Evolutionary conservation across 805 yeast species (phyloP).

Genomic region (Osmozyma mogii): DNA sequence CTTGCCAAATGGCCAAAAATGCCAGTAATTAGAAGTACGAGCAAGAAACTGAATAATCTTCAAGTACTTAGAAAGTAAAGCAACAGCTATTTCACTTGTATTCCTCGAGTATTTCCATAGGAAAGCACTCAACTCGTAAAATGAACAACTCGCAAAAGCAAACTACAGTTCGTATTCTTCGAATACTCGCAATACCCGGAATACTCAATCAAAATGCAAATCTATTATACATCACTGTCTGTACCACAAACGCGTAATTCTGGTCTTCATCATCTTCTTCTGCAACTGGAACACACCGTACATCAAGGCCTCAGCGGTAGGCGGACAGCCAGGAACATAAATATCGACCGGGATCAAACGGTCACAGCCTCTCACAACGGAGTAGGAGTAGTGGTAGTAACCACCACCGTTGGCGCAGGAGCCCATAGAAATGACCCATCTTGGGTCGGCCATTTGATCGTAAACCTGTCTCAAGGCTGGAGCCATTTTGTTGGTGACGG

Average conservation of each 20-base stretch:
- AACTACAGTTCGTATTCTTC: too few relatives aligned
- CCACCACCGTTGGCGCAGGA: conserved; percentile 95
- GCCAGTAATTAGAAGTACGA: too few relatives aligned
- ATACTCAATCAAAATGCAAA: too few relatives aligned
- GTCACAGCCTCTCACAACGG: conserved; percentile 87
- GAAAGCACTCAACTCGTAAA: too few relatives aligned
- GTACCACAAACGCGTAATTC: conserved; percentile 82
- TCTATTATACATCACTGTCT: conserved; percentile 37
- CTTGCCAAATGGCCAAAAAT: too few relatives aligned
- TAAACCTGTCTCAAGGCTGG: conserved; percentile 89
- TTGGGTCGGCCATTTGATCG: conserved; percentile 91
- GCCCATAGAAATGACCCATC: conserved; percentile 94
- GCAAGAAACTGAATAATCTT: too few relatives aligned
- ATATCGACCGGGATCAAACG: conserved; percentile 83
- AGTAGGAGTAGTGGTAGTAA: conserved; percentile 81
- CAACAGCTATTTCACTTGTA: too few relatives aligned
- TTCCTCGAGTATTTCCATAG: too few relatives aligned
- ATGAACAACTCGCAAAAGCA: too few relatives aligned
- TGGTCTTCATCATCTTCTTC: conserved; percentile 80
- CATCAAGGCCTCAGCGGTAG: conserved; percentile 85
- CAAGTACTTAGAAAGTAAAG: too few relatives aligned
- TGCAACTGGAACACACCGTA: conserved; percentile 85
- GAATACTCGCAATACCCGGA: too few relatives aligned
- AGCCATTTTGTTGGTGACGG: conserved; percentile 88
- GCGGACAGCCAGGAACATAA: conserved; percentile 91